Base-by-base conservation (phyloP, 108 stramenopile species). In the Stephanodiscus triporus region DNA sequence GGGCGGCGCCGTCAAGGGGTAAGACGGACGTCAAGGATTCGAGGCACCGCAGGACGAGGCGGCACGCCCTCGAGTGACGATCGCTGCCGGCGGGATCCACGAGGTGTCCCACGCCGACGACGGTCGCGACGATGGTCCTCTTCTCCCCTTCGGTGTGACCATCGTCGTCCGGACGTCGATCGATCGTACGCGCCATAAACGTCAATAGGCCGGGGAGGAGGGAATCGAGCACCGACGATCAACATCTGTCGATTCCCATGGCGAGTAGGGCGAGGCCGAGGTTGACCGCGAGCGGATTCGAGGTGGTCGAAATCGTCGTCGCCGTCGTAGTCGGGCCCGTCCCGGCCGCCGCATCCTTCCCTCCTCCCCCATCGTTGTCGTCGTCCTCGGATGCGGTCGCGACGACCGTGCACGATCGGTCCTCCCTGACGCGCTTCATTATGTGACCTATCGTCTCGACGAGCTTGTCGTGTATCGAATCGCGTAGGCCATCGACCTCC, bases 381-480 rank as follows among this genome's bases (percentile, higher is more conserved):
- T 24, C 13, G 26, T 55, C 1, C 4, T 55, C 11, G 24, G 20
- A 54, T 14, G 36, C 38, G 36, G 36, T 36, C 36, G 36, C 2
- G 63, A 14, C 7, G 83, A 34, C 0, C 89, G 56, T 66, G 55
- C 86, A 87, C 1, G 27, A 26, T 23, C 60, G 45, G 63, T 90
- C 89, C 20, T 86, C 87, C 54, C 88, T 63, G 3, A 90, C 86
- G 61, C 93, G 89, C 78, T 91, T 94, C 86, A 91, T 89, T 32
- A 64, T 76, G 69, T 94, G 93, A 9, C 75, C 70, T 22, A 94
- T 24, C 81, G 90, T 91, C 72, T 91, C 89, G 38, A 91, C 81
- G 29, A 91, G 69, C 50, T 88, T 88, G 27, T 70, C 54, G 63
- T 94, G 90, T 40, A 88, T 94, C 40, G 84, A 73, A 17, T 89